Base-by-base conservation (phyloP, 1,139 yeast genomes). In the Yamadazyma aaseri region DNA sequence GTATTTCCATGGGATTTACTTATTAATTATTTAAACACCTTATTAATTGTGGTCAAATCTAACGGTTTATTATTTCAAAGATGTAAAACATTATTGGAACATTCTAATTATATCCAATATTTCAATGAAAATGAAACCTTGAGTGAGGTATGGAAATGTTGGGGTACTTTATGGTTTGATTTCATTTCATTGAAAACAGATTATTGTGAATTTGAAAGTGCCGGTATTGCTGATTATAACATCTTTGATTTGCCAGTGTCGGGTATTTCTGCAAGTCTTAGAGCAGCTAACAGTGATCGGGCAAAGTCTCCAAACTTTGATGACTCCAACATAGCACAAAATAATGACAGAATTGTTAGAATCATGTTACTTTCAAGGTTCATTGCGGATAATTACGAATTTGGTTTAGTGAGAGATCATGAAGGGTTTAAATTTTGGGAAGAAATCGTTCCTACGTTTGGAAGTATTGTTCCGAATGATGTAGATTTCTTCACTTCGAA, bases 81-180 rank as follows among this genome's bases (percentile, higher is more conserved):
- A 50, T 41, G 58, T 48, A 47, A 60, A 23, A 60, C 60, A 25
- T 61, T 67, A 33, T 47, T 54, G 4, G 40, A 53, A n/a, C 42
- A 52, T 25, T 47, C 60, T 2, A 51, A 61, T 33, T 62, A 62
- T 40, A 45, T 69, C 24, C 53, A 58, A 26, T 52, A 63, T 41
- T 80, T 78, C 50, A 68, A 75, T 39, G 65, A 70, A 26, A 68
- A 76, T 50, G 92, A 83, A 55, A 73, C 66, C 30, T 60, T 84
- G 34, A 78, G 85, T 26, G 94, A 84, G 57, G 85, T 80, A 18
- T 83, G 90, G 89, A 80, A 80, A 52, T 80, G 89, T 50, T 83
- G 92, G 89, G 94, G 94, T 2, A 77, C 89, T 0, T 58, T 84
- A 27, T 84, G 92, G 90, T 84, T 77, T 58, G 90, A 84, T 55